Evolutionary conservation across 768 basidiomycete genomes (phyloP), one percentile per base, ranked within the genome.

Genomic region (Rhodosporidiobolus odoratus): DNA sequence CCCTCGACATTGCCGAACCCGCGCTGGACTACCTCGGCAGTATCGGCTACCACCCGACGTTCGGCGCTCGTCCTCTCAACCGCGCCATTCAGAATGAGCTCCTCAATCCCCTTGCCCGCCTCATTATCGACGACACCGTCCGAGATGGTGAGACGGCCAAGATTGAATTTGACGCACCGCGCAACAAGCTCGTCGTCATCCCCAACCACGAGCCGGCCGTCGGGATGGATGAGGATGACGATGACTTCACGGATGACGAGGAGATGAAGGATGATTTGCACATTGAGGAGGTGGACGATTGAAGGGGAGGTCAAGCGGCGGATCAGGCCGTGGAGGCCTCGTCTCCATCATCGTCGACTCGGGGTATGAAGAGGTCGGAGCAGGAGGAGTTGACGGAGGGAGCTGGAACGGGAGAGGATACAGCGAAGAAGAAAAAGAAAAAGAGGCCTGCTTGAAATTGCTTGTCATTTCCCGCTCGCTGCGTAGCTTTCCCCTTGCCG

Each of bases 51-150:
- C 89, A 89, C 57, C 83, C 91, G 1, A 81, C 83, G 27, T 91
- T 95, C 77, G 93, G 95, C 73, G 95, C 94, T 65, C 87, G 95
- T 50, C 96, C 95, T 2, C 84, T 97, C 72, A 91, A 91, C 78
- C 86, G 93, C 41, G 85, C 90, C 7, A 94, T 99, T 74, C 94
- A 96, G 80, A 88, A 85, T 75, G 92, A 97, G 76, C 83, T 99
- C 43, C 84, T 98, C 76, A 94, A 96, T 78, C 95, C 94, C 19
- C 82, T 98, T 45, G 91, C 91, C 23, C 82, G 89, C 65, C 84
- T 89, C 83, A 83, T 98, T 52, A 86, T 98, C 58, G 88, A 91
- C 48, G 90, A 89, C 75, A 85, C 87, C 52, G 82, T 97, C 61
- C 83, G 86, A 50, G 92, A 97, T 62, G 88, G 87, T 21, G 95